phyloP scores from a whole-genome alignment of 2,329 filamentous ascomycete genomes.

The Penicillium sp. region DNA sequence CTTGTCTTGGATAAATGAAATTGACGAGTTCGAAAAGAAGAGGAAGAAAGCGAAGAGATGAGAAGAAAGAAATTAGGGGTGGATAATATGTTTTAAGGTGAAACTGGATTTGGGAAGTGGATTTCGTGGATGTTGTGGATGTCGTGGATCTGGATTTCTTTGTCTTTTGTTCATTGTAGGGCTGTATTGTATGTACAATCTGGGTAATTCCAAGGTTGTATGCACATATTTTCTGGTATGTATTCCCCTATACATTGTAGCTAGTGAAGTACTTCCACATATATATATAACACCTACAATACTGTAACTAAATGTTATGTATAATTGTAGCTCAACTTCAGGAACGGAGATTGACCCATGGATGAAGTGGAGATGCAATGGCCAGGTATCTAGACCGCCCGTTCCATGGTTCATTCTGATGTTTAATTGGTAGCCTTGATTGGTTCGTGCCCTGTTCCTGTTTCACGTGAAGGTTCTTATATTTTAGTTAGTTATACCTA shows the following conservation, averaged over 20 bases:
- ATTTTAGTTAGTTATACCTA: not conserved
- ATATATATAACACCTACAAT: not conserved
- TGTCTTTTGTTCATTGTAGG: not conserved
- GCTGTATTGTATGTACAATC: not conserved
- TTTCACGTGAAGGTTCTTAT: not conserved
- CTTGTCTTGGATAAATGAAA: too few species aligned
- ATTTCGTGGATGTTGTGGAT: not conserved
- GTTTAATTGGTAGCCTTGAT: slow-evolving; percentile 2
- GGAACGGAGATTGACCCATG: not conserved
- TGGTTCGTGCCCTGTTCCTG: slow-evolving; percentile 2
- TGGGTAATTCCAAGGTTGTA: too few species aligned
- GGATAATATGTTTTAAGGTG: not conserved
- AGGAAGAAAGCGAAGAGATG: not conserved
- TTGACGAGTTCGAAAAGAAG: not conserved
- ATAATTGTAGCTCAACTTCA: not conserved
- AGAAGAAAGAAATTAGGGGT: not conserved
- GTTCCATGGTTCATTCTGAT: slow-evolving; percentile 18
- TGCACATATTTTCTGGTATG: not conserved
- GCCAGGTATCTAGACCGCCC: slow-evolving; percentile 23
- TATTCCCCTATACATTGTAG: not conserved
- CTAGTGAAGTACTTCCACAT: not conserved
- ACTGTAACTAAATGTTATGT: not conserved
- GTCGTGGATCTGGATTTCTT: not conserved
- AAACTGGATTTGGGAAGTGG: not conserved
- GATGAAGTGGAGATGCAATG: slow-evolving; percentile 24